These are phyloP conservation scores for Bipolaris cookei DNA, from an alignment of 2,329 filamentous ascomycete species.

Conservation along the genomic window DNA sequence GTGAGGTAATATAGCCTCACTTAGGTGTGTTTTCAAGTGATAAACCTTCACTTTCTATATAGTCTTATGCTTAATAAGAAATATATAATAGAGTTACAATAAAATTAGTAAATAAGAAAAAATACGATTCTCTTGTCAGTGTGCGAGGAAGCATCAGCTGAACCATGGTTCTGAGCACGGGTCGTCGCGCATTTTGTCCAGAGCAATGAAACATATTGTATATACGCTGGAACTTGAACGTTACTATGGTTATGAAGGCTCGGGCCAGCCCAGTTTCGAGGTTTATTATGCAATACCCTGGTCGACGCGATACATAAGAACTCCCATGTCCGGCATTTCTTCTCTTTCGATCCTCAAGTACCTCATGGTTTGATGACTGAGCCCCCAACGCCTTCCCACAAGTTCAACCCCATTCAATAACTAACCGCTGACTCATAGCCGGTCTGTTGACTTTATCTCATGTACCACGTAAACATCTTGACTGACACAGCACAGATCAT, in stretches of 20 bases:
- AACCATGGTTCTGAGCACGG: constrained; percentile 16
- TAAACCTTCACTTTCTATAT: background rate
- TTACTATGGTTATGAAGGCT: background rate
- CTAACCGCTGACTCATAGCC: too few species aligned
- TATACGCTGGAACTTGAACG: background rate
- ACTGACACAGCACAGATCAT: constrained; percentile 9
- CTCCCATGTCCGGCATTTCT: background rate
- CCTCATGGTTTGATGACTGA: background rate
- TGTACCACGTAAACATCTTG: background rate
- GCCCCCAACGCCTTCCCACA: background rate
- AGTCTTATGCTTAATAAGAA: too few species aligned
- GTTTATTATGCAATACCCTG: background rate
- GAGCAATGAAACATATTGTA: background rate
- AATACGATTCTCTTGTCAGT: background rate
- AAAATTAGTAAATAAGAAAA: background rate
- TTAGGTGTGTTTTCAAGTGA: background rate
- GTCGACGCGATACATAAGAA: background rate
- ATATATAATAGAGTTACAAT: too few species aligned
- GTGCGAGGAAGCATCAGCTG: background rate
- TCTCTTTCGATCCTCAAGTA: background rate
- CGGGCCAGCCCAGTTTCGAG: background rate
- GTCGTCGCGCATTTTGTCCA: constrained; percentile 10
- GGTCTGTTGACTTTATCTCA: background rate
- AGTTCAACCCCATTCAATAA: background rate
- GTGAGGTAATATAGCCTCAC: too few species aligned